Base-by-base conservation (phyloP, 1,284 basidiomycete species). In the Blastosporella zonata region DNA sequence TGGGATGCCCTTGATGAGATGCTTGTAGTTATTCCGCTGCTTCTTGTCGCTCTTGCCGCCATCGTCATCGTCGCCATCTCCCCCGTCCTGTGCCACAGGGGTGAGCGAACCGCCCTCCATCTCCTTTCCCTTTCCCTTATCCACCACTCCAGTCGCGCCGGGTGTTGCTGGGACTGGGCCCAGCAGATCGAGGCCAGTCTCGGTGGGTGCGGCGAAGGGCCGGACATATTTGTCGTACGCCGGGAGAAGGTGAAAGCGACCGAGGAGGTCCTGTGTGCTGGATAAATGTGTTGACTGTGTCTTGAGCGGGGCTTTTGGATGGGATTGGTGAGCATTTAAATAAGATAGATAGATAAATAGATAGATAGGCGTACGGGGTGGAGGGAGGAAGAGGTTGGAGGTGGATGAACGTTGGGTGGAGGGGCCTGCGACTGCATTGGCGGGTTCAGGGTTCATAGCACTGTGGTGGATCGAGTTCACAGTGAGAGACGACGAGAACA, bases 201-300 rank as follows among this genome's bases (percentile, higher is more conserved):
- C 57, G 13, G 52, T 49, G 13, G 61, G 54, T 35, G 54, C 46
- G 35, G 59, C 60, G 59, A 72, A 69, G 20, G 79, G 75, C 17
- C 81, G 74, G 40, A 90, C 87, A 62, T 90, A 84, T 60, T 82
- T 85, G 70, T 90, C 82, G 63, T 90, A 90, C 12, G 84, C 80
- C 7, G 80, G 61, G 41, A 81, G 73, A 28, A 90, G 78, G 41
- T 77, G 68, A 58, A 90, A 85, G 51, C 83, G 82, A 35, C 75
- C 68, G 50, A 90, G 71, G 45, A 90, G 79, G 66, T 90, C 87
- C 57, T 90, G 79, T 2, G 87, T 88, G 67, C 84, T 84, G 37
- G 74, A 66, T 47, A 89, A 74, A 62, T 77, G 72, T 17, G 71
- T 67, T 42, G 67, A 72, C 10, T 61, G 57, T 13, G 75, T 73